Evolutionary conservation across 2,329 filamentous ascomycete species (phyloP).

Genomic region (Xylariales sp.): DNA sequence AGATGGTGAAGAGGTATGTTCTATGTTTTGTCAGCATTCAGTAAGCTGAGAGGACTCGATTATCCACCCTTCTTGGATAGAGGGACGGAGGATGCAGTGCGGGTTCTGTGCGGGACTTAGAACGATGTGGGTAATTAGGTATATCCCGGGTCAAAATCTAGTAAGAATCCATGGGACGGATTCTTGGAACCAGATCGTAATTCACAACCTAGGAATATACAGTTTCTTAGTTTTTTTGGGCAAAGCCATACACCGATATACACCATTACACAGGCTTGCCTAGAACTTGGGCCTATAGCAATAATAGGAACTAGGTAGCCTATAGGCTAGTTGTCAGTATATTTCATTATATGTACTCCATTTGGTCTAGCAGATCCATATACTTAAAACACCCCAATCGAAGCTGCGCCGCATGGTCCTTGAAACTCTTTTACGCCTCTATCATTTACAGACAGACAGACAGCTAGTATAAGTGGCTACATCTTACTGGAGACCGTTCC

Average conservation of each 20-base stretch:
- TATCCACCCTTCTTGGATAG: background rate
- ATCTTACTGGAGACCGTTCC: background rate
- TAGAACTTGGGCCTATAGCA: too few species aligned
- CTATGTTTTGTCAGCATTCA: conserved; percentile 24
- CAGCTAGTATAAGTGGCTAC: background rate
- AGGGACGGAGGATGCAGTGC: conserved; percentile 11
- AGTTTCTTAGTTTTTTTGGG: too few species aligned
- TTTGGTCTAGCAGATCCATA: too few species aligned
- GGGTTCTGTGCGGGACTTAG: background rate
- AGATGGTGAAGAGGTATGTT: background rate
- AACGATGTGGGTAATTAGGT: background rate
- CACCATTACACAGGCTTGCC: too few species aligned
- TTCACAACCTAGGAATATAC: too few species aligned
- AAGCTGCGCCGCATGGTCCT: background rate
- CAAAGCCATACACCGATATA: too few species aligned
- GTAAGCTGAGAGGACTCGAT: conserved; percentile 7
- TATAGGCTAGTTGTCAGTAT: too few species aligned
- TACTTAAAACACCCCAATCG: background rate
- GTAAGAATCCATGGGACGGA: too few species aligned
- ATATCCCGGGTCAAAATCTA: too few species aligned
- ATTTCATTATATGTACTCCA: too few species aligned
- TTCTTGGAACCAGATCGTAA: too few species aligned
- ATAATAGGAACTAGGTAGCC: too few species aligned
- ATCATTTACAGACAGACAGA: background rate
- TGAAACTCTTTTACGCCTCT: conserved; percentile 5